These are phyloP conservation scores for Tylopilus plumbeoviolaceoides DNA, from an alignment of 768 basidiomycete species.

Conservation along the genomic window DNA sequence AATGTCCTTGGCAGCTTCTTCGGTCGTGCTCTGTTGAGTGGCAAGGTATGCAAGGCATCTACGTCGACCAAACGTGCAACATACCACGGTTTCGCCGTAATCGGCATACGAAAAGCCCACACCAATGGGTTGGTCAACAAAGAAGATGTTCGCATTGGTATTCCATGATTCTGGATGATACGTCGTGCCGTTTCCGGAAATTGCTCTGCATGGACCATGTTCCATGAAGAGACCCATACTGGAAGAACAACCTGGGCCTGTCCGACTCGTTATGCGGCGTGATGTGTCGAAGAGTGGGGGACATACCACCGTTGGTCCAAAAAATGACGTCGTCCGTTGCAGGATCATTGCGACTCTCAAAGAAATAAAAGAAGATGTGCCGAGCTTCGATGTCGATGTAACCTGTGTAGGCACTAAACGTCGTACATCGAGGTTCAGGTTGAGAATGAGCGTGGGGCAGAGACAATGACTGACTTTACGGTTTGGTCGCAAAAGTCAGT, in stretches of 20 bases:
- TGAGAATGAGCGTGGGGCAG: neutral
- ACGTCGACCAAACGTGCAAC: constrained; percentile 12
- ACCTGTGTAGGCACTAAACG: constrained; percentile 52
- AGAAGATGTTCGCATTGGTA: constrained; percentile 51
- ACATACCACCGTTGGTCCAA: constrained; percentile 53
- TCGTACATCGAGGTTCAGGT: neutral
- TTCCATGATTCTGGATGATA: constrained; percentile 67
- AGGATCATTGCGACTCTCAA: constrained; percentile 61
- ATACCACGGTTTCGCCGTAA: constrained; percentile 37
- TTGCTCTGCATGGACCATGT: constrained; percentile 67
- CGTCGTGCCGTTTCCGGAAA: constrained; percentile 44
- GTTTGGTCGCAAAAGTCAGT: constrained; percentile 38
- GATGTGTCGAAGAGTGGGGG: constrained; percentile 13
- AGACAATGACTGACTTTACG: constrained; percentile 28
- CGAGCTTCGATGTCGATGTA: constrained; percentile 65
- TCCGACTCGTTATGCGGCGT: neutral
- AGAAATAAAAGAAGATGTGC: constrained; percentile 73
- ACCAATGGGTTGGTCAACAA: constrained; percentile 43
- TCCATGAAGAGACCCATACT: constrained; percentile 72
- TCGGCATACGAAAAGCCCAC: constrained; percentile 47
- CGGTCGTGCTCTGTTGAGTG: constrained; percentile 47
- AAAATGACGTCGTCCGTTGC: constrained; percentile 57
- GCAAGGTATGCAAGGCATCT: neutral
- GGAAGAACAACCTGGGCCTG: constrained; percentile 49
- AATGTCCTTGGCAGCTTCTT: constrained; percentile 67